Conservation (phyloP, 169 alveolate species). For the Cystoisospora suis region DNA sequence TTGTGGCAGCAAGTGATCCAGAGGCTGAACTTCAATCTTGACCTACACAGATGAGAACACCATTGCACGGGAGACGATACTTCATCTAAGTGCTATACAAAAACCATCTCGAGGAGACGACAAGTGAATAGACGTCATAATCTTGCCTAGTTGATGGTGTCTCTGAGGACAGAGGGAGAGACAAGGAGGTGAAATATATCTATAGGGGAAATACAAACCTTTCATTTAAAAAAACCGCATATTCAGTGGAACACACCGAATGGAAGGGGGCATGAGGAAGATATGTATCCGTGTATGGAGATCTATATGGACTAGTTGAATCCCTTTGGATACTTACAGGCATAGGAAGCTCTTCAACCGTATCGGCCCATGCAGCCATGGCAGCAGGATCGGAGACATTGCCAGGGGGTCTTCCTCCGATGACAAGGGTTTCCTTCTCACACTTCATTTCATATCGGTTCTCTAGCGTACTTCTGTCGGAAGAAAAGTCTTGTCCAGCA, state of each 20-base stretch:
- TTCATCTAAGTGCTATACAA: no score
- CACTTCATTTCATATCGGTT: constrained; percentile 21
- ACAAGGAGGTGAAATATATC: no score
- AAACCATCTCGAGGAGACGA: no score
- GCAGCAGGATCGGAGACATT: constrained; percentile 78
- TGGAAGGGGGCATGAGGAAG: no score
- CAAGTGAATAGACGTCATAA: no score
- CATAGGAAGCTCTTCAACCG: constrained; percentile 65
- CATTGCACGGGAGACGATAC: no score
- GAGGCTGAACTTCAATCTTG: constrained; percentile 37
- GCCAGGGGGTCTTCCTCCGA: constrained; percentile 77
- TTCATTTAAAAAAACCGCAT: no score
- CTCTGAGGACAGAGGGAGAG: no score
- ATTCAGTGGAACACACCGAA: no score
- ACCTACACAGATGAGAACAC: constrained; percentile 45
- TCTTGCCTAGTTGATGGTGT: no score
- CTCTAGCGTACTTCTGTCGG: constrained; percentile 7
- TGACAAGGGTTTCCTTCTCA: constrained; percentile 69
- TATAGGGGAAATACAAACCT: no score
- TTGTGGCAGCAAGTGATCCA: constrained; percentile 1
- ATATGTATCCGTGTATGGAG: not conserved
- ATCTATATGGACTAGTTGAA: not conserved
- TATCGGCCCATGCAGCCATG: constrained; percentile 69
- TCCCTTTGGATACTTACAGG: constrained; percentile 63
- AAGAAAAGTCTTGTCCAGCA: constrained; percentile 32